phyloP scores from a whole-genome alignment of 345 rosid genomes.

The Gossypium australe region DNA sequence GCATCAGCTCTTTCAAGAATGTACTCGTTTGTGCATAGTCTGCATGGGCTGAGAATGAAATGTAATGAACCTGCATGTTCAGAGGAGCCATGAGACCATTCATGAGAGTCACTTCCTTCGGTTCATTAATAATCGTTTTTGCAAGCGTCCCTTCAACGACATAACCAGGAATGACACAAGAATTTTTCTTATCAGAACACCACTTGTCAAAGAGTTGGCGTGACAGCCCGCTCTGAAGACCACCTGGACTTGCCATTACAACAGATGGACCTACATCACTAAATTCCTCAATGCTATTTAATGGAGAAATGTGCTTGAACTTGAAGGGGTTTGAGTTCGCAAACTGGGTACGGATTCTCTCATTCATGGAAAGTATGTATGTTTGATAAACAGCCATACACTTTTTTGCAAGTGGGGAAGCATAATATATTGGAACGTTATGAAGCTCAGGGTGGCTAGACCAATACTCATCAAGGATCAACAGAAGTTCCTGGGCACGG shows the following conservation, averaged over 20 bases:
- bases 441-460: conserved; percentile 80
- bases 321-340: conserved; percentile 87
- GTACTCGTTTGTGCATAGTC: conserved; percentile 96
- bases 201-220: conserved; percentile 88
- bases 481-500: conserved; percentile 77
- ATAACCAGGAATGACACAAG: conserved; percentile 84
- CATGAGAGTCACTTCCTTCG: conserved; percentile 91
- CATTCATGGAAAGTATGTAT: conserved; percentile 91
- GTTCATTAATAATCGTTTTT: conserved; percentile 79
- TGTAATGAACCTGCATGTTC: conserved; percentile 87
- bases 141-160: conserved; percentile 82
- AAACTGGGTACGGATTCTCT: conserved; percentile 85
- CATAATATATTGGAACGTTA: conserved; percentile 87
- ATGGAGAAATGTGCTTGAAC: conserved; percentile 77
- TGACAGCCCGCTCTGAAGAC: conserved; percentile 89
- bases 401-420: conserved; percentile 93
- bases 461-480: conserved; percentile 92
- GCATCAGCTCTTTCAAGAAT: conserved; percentile 85
- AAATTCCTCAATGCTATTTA: conserved; percentile 84
- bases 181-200: conserved; percentile 87
- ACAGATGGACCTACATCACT: conserved; percentile 85
- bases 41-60: conserved; percentile 92
- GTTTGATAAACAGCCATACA: conserved; percentile 97
- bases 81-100: conserved; percentile 87
- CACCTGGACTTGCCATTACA: conserved; percentile 93